These are phyloP conservation scores for Globomyces pollinis-pini DNA, from an alignment of 192 early-diverging fungal species.

Conservation along the genomic window DNA sequence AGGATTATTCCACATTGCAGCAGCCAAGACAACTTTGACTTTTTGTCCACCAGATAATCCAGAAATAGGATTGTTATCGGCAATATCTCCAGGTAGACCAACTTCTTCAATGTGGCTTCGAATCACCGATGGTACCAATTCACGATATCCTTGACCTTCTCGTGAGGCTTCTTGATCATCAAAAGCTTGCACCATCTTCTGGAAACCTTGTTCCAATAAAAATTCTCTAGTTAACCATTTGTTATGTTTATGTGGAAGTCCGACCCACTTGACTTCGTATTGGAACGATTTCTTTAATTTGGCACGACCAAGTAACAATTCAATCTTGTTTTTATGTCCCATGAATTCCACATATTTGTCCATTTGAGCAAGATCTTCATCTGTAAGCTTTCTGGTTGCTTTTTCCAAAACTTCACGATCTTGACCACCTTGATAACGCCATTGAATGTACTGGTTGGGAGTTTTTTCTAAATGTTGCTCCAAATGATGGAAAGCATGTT, in stretches of 20 bases:
- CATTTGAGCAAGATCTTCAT: conserved; percentile 56
- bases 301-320: conserved; percentile 47
- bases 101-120: conserved; percentile 70
- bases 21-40: conserved; percentile 66
- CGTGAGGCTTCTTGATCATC: conserved; percentile 68
- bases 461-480: conserved; percentile 62
- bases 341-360: conserved; percentile 43
- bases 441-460: conserved; percentile 60
- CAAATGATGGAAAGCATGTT: conserved; percentile 71
- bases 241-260: conserved; percentile 59
- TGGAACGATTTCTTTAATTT: conserved; percentile 76
- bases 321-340: conserved; percentile 52
- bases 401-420: conserved; percentile 63
- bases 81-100: conserved; percentile 69
- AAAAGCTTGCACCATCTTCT: conserved; percentile 69
- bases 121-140: conserved; percentile 54
- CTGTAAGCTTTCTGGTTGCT: conserved; percentile 53
- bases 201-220: conserved; percentile 60
- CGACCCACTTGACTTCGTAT: conserved; percentile 76
- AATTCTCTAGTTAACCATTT: conserved; percentile 65
- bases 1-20: conserved; percentile 64
- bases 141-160: conserved; percentile 62
- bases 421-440: conserved; percentile 60
- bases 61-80: conserved; percentile 58
- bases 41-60: conserved; percentile 69